These are phyloP conservation scores for Beauveria brongniartii DNA, from an alignment of 2,329 filamentous ascomycete genomes.

Conservation along the genomic window DNA sequence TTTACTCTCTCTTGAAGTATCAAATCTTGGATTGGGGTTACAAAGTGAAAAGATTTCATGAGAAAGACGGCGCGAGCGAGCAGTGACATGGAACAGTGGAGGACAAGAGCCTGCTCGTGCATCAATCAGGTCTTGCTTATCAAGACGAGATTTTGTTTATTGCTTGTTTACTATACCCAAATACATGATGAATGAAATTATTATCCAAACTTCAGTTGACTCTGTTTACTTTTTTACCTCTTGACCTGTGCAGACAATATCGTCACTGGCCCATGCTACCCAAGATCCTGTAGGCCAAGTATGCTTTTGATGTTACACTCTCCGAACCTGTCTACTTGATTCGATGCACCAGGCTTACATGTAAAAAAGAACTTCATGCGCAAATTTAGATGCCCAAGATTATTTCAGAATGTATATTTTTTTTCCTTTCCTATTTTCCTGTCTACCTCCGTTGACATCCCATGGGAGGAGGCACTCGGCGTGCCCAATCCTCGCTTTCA, in stretches of 20 bases:
- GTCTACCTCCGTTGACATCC: constrained; percentile 8
- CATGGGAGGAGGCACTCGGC: not conserved
- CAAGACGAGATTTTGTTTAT: constrained; percentile 1
- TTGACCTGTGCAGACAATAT: no score
- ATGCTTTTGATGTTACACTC: no score
- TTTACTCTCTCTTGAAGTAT: not conserved
- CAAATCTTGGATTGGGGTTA: not conserved
- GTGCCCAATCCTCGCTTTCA: not conserved
- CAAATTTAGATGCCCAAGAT: not conserved
- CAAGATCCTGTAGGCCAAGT: no score
- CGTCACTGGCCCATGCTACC: no score
- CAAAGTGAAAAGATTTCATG: not conserved
- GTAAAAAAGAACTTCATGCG: no score
- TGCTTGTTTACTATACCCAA: constrained; percentile 11
- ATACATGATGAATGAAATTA: constrained; percentile 8
- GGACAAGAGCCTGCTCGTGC: not conserved
- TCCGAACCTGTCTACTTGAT: no score
- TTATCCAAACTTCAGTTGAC: not conserved
- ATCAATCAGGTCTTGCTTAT: not conserved
- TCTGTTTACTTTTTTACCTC: no score
- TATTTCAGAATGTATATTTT: not conserved
- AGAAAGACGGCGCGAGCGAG: not conserved
- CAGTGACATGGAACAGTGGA: not conserved
- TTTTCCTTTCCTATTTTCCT: not conserved
- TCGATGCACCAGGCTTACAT: not conserved